These are phyloP conservation scores for Moricandia arvensis DNA, from an alignment of 345 rosid genomes.

Conservation along the genomic window DNA sequence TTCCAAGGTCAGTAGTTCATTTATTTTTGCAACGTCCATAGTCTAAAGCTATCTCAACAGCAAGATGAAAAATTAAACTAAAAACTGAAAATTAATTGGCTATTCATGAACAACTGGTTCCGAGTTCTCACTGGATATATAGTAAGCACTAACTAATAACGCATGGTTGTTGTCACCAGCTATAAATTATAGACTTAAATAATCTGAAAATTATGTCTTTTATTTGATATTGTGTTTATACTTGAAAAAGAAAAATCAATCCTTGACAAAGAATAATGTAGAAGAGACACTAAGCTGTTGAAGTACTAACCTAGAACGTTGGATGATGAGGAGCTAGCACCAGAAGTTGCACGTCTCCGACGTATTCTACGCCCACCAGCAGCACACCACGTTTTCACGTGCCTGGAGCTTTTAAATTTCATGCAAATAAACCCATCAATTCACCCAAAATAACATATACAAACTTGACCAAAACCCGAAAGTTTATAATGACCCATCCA, in stretches of 20 bases:
- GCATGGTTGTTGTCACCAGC: not conserved
- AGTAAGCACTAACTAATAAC: constrained; percentile 1
- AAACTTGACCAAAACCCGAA: not conserved
- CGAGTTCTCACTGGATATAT: not conserved
- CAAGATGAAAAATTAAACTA: constrained; percentile 1
- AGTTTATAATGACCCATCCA: not conserved
- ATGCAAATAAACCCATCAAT: not conserved
- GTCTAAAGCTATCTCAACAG: not conserved
- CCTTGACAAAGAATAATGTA: not conserved
- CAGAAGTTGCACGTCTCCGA: constrained; percentile 72
- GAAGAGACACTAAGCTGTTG: not conserved
- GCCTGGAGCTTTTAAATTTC: not conserved
- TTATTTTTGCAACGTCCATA: not conserved
- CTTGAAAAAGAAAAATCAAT: not conserved
- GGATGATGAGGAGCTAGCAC: constrained; percentile 76
- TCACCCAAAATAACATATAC: not conserved
- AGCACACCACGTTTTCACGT: constrained; percentile 29
- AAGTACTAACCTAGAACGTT: constrained; percentile 53
- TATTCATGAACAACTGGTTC: not conserved
- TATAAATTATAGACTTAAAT: not conserved
- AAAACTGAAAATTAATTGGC: not conserved
- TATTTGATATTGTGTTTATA: not conserved
- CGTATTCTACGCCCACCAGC: constrained; percentile 78
- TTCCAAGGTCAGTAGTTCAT: not conserved
- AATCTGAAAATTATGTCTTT: not conserved